Evolutionary conservation across 139 green algal species (phyloP).

Genomic region (Tetratostichococcus sp.): DNA sequence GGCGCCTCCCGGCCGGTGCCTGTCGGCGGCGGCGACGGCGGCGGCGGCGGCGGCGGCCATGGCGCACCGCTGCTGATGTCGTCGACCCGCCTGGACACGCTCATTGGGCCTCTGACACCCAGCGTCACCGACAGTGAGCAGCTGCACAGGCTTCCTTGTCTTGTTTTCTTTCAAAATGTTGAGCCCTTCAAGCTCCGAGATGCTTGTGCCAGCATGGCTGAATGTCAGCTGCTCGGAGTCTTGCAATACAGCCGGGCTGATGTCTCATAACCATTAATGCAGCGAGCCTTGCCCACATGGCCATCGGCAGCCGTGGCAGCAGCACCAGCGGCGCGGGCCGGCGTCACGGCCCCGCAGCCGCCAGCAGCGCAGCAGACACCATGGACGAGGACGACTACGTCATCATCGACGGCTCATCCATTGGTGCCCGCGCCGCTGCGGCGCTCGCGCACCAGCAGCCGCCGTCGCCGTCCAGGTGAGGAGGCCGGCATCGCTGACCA

Average conservation of each 20-base stretch:
- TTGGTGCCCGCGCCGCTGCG: background rate
- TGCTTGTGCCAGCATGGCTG: no score
- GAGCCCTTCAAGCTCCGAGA: no score
- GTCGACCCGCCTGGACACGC: background rate
- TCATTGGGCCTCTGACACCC: background rate
- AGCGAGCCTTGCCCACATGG: background rate
- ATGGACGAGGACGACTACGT: constrained; percentile 24
- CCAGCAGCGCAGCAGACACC: constrained; percentile 7
- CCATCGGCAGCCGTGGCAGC: background rate
- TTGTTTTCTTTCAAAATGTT: no score
- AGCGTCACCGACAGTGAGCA: background rate
- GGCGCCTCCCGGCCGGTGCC: background rate
- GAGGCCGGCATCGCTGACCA: no score
- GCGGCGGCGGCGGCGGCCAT: no score
- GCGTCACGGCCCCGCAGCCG: background rate
- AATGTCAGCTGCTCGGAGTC: no score
- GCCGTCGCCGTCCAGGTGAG: constrained; percentile 5
- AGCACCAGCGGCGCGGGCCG: background rate
- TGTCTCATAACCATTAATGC: no score
- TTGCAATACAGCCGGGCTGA: no score
- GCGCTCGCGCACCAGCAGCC: background rate
- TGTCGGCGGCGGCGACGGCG: background rate
- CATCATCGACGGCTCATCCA: constrained; percentile 14
- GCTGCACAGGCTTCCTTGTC: no score
- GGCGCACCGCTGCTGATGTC: background rate